Evolutionary conservation across 306 rosid genomes (phyloP), one percentile per base, ranked within the genome.

Genomic region (Quercus agrifolia): DNA sequence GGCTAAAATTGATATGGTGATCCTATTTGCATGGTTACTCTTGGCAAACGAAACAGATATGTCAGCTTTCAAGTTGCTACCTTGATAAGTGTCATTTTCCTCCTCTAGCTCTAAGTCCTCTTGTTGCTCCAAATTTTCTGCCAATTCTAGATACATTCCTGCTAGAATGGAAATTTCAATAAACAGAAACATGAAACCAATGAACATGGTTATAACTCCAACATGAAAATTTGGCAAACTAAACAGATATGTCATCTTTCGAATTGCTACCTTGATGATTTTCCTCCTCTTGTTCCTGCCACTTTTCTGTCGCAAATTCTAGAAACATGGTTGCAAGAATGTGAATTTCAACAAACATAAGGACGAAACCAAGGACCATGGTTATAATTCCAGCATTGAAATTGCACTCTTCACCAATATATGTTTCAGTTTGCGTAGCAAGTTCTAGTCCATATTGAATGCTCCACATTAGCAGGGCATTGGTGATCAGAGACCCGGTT

Each of bases 121-220:
- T 5, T 79, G 92, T 57, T 51, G 74, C 33, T 56, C 86, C 62
- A 88, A 18, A 77, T 83, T 87, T 72, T 85, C 80, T 8, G 82
- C 82, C 81, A 88, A 81, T 66, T 77, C 80, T 21, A 85, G 77
- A 69, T 82, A 79, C 83, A 91, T 78, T 69, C 86, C 85, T 2
- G 84, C 80, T 19, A 91, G 77, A 41, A 91, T 82, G 71, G 93
- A 92, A 71, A 89, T 70, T 73, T 92, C 92, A 12, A 81, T 69
- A 28, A 56, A 82, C 66, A 86, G 52, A 63, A 91, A 83, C 64
- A 89, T 13, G 83, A 89, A 67, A n/a, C 91, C 91, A 12, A 87
- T 77, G 74, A 91, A 78, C 84, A 88, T 70, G 19, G 86, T 86
- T 69, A 88, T 68, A 3, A 77, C 80, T 25, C 90, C 93, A 41